Evolutionary conservation across 1,284 basidiomycete species (phyloP), one percentile per base, ranked within the genome.

Genomic region (Ganoderma boninense): DNA sequence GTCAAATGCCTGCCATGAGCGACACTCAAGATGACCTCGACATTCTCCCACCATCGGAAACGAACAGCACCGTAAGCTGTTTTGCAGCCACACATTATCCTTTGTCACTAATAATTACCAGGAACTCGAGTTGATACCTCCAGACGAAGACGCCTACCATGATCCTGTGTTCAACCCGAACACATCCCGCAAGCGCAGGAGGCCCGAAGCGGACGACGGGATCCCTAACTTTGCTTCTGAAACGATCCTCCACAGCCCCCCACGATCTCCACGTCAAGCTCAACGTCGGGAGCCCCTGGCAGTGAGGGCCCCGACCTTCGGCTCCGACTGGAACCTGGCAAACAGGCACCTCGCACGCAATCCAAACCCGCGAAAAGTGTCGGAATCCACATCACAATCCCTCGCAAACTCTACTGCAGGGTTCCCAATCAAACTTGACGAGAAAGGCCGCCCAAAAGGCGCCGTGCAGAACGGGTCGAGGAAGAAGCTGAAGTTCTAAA

Each of bases 401-500:
- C 5, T 26, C 26, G 5, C 26, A 4, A 23, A 26, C 29, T 16
- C 64, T 23, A 14, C 26, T 26, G 18, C 32, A 29, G 32, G 11
- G 44, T 70, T 71, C 38, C 75, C 75, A 4, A 57, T 78, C 44
- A 54, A 64, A 7, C 46, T 77, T 18, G 73, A 78, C 66, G 67
- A 40, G 26, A 69, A 71, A 20, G 75, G 77, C 11, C 67, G 63
- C 13, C 64, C 71, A 11, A 60, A 71, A 43, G 74, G 69, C 6
- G 43, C 67, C 2, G 75, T 77, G 18, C 74, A 71, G 54, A 62
- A 66, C 4, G 77, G 75, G n/a, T 73, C 76, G 20, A 65, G 75
- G 46, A 73, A 66, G 64, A 73, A 49, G 11, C 29, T 13, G 40
- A 62, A 62, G 18, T 66, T 69, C 23, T 71, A 66, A 38, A 18